Evolutionary conservation across 1,139 yeast species (phyloP).

Genomic region (Zhuliangozyma parablackwelliae): DNA sequence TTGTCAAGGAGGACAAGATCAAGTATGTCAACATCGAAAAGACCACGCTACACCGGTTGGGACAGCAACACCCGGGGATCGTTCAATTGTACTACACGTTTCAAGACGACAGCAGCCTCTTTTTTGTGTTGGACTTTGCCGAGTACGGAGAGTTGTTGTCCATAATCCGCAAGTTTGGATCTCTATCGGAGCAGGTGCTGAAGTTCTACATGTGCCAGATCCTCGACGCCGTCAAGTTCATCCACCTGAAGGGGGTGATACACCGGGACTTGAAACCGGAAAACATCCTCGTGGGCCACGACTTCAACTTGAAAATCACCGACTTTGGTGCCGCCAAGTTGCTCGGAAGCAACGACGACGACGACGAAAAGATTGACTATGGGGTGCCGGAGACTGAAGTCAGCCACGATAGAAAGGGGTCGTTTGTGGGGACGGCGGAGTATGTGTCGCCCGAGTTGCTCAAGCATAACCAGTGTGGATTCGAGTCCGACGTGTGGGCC

Average conservation of each 20-base stretch:
- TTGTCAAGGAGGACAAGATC: conserved; percentile 74
- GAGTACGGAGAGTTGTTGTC: conserved; percentile 73
- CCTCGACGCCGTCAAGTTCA: conserved; percentile 78
- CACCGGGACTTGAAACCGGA: conserved; percentile 97
- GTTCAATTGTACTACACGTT: conserved; percentile 73
- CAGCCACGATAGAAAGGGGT: conserved; percentile 55
- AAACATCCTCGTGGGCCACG: conserved; percentile 74
- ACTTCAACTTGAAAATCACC: conserved; percentile 84
- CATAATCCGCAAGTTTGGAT: conserved; percentile 70
- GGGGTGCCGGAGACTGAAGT: conserved; percentile 12
- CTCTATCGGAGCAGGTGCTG: conserved; percentile 71
- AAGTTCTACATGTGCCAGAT: conserved; percentile 74
- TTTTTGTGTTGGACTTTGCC: conserved; percentile 75
- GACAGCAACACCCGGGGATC: conserved; percentile 61
- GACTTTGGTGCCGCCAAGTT: conserved; percentile 98
- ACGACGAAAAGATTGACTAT: conserved; percentile 38
- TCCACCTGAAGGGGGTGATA: conserved; percentile 80
- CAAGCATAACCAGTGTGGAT: conserved; percentile 78
- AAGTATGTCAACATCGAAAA: conserved; percentile 78
- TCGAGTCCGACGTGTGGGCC: conserved; percentile 93
- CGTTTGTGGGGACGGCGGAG: conserved; percentile 57
- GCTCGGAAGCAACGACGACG: conserved; percentile 43
- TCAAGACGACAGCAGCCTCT: conserved; percentile 68
- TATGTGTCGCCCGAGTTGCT: conserved; percentile 92
- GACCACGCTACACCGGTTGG: conserved; percentile 66